A percentile compares a stretch with the other conserved stretches of the same genome.
phyloP scores from a whole-genome alignment of 2,329 filamentous ascomycete genomes.

The Aurifilum marmelostoma region DNA sequence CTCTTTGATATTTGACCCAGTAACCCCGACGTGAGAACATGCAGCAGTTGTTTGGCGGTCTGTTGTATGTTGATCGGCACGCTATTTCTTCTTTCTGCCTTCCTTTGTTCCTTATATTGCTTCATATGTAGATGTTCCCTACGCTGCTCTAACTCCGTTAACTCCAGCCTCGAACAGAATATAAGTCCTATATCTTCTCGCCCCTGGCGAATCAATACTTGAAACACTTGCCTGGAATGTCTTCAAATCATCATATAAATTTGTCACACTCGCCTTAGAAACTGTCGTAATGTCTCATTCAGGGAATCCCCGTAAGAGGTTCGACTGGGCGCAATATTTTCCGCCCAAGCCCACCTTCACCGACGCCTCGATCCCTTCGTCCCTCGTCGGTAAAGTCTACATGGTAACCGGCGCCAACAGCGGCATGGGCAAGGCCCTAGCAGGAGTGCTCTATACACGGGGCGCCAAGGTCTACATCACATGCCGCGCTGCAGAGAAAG shows the following conservation, averaged over 20 bases:
- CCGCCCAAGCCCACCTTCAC: constrained; percentile 17
- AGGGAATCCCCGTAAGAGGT: neutral
- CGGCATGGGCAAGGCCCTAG: constrained; percentile 52
- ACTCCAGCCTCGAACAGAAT: neutral
- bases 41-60: too few relatives aligned
- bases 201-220: too few relatives aligned
- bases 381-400: constrained; percentile 11
- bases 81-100: neutral
- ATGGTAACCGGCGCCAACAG: constrained; percentile 25
- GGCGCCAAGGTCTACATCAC: neutral
- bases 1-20: neutral
- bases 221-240: too few relatives aligned
- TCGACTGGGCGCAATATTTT: constrained; percentile 1
- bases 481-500: neutral
- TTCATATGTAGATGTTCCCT: neutral
- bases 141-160: neutral
- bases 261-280: neutral
- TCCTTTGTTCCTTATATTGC: neutral
- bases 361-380: neutral
- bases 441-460: constrained; percentile 51
- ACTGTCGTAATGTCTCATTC: neutral
- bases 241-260: neutral
- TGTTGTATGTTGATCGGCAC: too few relatives aligned
- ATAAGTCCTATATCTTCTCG: neutral
- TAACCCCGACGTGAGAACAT: too few relatives aligned